Base-by-base conservation (phyloP, 768 basidiomycete species). In the Phanerodontia chrysosporium region DNA sequence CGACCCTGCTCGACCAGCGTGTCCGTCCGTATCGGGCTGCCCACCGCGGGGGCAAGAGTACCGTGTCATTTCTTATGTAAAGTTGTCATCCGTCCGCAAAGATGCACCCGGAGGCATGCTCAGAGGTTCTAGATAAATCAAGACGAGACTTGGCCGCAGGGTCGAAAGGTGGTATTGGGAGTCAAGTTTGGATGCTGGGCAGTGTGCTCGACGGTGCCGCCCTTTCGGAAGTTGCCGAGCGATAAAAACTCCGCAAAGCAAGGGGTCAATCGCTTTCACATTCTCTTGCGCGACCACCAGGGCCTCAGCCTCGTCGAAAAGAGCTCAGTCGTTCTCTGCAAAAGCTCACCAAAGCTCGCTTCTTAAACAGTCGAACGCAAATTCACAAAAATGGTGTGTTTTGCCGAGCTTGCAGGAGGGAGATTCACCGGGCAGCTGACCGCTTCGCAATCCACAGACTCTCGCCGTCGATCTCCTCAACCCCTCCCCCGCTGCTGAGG, bases 391-490 rank as follows among this genome's bases (percentile, higher is more conserved):
- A 70, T 70, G 69, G 69, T 68, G 62, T 36, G 68, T 62, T 46
- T 51, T 30, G 8, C 39, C 39, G 12, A 10, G 27, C 27, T 30
- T 54, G 27, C 35, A 22, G 25, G 22, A 29, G 14, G 60, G 30
- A 24, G 21, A 42, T 53, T 42, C 35, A 3, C 13, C 35, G 52
- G 52, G n/a, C 30, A 36, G 35, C 55, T 21, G 39, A 10, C n/a
- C 12, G n/a, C 14, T 25, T 48, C 48, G 32, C 22, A 12, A 24
- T 30, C 45, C 57, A 29, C 61, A 96, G 95, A 83, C 92, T 84
- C 93, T 98, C 80, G 94, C 93, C 75, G 75, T 97, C 74, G 97
- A 99, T 78, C 90, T 99, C 75, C 89, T 98, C 75, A 92, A 98
- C 87, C 96, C 94, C 67, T 89, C 93, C 60, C 76, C 84, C 66